Conservation (phyloP, 768 basidiomycete genomes). For the Tulasnella sp. region DNA sequence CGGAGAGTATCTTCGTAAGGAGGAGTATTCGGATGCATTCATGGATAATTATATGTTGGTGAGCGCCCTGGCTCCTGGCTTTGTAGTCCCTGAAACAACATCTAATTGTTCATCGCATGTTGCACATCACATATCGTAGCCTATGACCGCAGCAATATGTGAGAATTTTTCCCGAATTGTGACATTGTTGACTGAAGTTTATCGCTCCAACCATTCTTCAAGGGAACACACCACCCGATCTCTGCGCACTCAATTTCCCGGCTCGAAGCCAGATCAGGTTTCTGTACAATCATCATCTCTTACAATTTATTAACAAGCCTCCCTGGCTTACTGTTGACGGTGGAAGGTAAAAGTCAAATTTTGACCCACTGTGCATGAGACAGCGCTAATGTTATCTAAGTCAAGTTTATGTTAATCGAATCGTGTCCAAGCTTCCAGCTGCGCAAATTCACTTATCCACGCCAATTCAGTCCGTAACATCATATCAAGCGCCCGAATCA, state of each 20-base stretch:
- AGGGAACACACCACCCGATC: constrained; percentile 59
- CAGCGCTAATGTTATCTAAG: constrained; percentile 24
- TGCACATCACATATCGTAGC: no score
- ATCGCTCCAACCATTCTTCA: not conserved
- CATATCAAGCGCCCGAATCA: not conserved
- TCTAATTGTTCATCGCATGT: no score
- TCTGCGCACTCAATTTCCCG: constrained; percentile 57
- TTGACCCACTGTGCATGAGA: not conserved
- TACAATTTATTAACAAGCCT: constrained; percentile 57
- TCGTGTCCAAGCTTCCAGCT: constrained; percentile 41
- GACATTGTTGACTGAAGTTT: not conserved
- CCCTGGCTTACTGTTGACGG: constrained; percentile 60
- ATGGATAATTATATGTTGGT: constrained; percentile 65
- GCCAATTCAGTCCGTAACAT: constrained; percentile 36
- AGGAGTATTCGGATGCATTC: constrained; percentile 56
- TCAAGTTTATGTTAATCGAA: constrained; percentile 50
- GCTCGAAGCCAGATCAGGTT: constrained; percentile 44
- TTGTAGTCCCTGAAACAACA: no score
- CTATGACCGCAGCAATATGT: no score
- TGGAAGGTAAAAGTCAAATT: constrained; percentile 40
- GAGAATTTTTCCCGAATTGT: no score
- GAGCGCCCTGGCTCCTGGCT: no score
- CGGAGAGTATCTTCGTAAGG: constrained; percentile 44
- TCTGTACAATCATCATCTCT: constrained; percentile 31
- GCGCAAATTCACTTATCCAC: constrained; percentile 47